phyloP scores from a whole-genome alignment of 345 rosid species.

The Eucalyptus regnans region DNA sequence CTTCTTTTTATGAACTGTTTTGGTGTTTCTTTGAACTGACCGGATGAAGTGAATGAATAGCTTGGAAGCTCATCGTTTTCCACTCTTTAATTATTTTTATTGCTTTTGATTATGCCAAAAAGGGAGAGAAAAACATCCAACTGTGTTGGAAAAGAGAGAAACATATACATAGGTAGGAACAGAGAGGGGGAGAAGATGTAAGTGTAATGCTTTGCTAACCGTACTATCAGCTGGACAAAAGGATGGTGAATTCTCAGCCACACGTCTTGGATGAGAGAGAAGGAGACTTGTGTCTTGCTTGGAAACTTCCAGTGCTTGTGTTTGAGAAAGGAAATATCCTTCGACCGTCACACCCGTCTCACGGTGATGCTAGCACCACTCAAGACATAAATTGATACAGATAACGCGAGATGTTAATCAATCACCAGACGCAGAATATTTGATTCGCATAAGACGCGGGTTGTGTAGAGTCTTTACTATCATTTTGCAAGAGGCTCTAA shows the following conservation, averaged over 20 bases:
- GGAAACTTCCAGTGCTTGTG: too few relatives aligned
- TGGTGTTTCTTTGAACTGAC: not conserved
- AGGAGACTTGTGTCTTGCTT: too few relatives aligned
- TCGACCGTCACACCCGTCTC: too few relatives aligned
- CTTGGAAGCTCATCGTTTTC: not conserved
- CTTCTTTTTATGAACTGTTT: not conserved
- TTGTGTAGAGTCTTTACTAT: not conserved
- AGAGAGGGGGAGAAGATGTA: not conserved
- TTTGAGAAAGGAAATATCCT: too few relatives aligned
- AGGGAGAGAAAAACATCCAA: not conserved
- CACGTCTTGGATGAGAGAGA: too few relatives aligned
- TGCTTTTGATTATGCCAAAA: not conserved
- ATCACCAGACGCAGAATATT: not conserved
- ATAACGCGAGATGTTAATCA: not conserved
- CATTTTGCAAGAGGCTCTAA: not conserved
- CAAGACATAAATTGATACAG: not conserved
- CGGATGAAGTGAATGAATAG: not conserved
- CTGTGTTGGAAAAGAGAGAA: not conserved
- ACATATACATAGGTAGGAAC: not conserved
- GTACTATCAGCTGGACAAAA: too few relatives aligned
- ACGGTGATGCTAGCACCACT: too few relatives aligned
- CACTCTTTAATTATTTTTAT: not conserved
- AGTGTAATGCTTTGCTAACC: too few relatives aligned
- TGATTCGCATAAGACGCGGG: not conserved
- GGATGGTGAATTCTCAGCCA: too few relatives aligned